These are phyloP conservation scores for Epithele typhae DNA, from an alignment of 768 basidiomycete genomes.

Conservation along the genomic window DNA sequence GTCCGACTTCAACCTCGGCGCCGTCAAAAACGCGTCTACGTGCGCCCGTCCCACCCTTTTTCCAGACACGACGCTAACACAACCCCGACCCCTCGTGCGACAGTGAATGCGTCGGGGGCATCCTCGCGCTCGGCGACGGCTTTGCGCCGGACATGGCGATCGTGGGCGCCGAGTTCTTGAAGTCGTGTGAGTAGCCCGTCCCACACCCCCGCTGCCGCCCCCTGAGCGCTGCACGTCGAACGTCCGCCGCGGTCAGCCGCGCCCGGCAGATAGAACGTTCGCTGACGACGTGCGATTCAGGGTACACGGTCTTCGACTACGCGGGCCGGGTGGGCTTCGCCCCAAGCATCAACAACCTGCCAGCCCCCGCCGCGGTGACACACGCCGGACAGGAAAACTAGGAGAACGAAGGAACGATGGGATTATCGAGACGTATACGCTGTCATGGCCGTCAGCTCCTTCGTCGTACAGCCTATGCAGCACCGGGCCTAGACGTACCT, in stretches of 20 bases:
- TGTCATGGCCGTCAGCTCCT: too few relatives aligned
- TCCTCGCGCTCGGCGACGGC: conserved; percentile 40
- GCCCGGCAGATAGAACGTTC: too few relatives aligned
- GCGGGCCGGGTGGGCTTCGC: conserved; percentile 56
- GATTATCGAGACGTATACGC: too few relatives aligned
- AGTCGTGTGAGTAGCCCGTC: conserved; percentile 48
- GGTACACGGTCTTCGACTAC: conserved; percentile 62
- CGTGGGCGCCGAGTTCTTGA: conserved; percentile 62
- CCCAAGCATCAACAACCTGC: conserved; percentile 44
- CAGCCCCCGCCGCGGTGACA: too few relatives aligned
- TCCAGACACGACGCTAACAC: background rate
- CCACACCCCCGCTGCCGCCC: background rate
- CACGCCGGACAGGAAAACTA: too few relatives aligned
- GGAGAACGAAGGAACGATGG: too few relatives aligned
- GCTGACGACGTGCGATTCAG: conserved; percentile 33
- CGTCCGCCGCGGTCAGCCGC: too few relatives aligned
- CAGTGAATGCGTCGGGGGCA: conserved; percentile 53
- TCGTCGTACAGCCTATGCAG: too few relatives aligned
- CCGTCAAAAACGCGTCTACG: conserved; percentile 27
- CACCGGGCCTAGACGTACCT: too few relatives aligned
- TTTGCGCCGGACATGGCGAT: conserved; percentile 54
- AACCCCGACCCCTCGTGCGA: background rate
- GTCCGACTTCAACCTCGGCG: conserved; percentile 55
- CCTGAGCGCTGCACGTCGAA: too few relatives aligned
- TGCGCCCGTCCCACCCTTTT: conserved; percentile 9